Percentiles rank a stretch among this genome's conserved stretches.
phyloP scores from a whole-genome alignment of 306 rosid species.

The Trifolium pratense region DNA sequence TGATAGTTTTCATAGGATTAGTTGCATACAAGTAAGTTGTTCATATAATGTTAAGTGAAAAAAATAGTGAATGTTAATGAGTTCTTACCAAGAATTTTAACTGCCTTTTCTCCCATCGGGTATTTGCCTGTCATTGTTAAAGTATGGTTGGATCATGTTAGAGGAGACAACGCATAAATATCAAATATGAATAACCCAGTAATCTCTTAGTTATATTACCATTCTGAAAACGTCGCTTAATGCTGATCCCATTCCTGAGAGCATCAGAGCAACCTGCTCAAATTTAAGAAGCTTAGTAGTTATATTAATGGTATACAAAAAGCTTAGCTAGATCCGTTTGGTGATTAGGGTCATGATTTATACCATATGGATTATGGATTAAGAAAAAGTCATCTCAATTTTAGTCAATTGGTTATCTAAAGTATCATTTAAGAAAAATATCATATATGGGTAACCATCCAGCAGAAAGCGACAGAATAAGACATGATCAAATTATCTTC shows the following conservation, averaged over 20 bases:
- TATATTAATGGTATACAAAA: constrained; percentile 24
- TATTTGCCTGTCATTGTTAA: constrained; percentile 69
- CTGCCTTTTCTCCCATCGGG: constrained; percentile 96
- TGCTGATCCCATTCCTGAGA: constrained; percentile 87
- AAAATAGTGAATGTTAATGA: constrained; percentile 27
- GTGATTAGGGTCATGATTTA: background rate
- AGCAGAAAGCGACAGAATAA: constrained; percentile 31
- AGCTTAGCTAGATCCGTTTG: constrained; percentile 1
- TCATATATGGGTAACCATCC: constrained; percentile 25
- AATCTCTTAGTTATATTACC: constrained; percentile 53
- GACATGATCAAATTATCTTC: constrained; percentile 34
- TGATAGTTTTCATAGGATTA: background rate
- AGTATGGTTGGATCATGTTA: constrained; percentile 29
- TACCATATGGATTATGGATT: background rate
- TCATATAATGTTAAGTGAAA: background rate
- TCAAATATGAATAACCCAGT: background rate
- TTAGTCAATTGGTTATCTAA: constrained; percentile 21
- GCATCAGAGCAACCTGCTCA: constrained; percentile 89
- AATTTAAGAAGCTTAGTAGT: constrained; percentile 33
- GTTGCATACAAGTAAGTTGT: constrained; percentile 15
- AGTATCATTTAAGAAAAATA: background rate
- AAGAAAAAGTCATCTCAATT: background rate
- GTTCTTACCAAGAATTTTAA: constrained; percentile 78
- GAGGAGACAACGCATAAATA: constrained; percentile 12
- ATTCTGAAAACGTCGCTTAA: constrained; percentile 78